Conservation (phyloP, 202 grass and related monocot species). For the Setaria viridis region DNA sequence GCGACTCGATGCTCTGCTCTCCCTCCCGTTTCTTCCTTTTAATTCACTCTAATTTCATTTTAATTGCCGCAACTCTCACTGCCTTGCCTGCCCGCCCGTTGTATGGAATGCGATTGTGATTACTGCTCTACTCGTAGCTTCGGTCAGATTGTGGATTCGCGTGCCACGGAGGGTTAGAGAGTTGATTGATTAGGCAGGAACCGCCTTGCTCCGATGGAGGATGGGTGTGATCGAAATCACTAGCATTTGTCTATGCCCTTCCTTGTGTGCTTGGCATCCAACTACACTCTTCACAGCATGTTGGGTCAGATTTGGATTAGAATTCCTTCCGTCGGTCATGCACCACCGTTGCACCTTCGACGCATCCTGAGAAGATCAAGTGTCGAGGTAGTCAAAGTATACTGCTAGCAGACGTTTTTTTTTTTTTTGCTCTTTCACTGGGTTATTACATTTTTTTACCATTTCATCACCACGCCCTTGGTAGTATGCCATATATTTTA, state of each 20-base stretch:
- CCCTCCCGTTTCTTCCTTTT: not conserved
- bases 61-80: not conserved
- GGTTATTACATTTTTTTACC: not conserved
- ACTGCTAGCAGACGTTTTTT: not conserved
- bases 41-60: not conserved
- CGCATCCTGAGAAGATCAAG: not conserved
- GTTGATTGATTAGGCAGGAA: conserved; percentile 15
- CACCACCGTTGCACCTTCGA: not conserved
- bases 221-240: conserved; percentile 4
- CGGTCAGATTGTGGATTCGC: conserved; percentile 7
- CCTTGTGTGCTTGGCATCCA: not conserved
- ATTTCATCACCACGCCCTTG: not conserved
- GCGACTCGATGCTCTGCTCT: not conserved
- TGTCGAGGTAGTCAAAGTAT: not conserved
- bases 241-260: not conserved
- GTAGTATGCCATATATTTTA: not conserved
- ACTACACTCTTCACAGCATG: not conserved
- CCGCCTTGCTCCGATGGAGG: not conserved
- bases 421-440: conserved; percentile 1
- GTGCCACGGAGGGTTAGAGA: not conserved
- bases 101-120: conserved; percentile 9
- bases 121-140: not conserved
- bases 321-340: not conserved
- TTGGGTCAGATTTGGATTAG: not conserved
- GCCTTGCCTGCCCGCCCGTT: not conserved